Conservation (phyloP, 2,329 filamentous ascomycete genomes). For the Neonectria neomacrospora region DNA sequence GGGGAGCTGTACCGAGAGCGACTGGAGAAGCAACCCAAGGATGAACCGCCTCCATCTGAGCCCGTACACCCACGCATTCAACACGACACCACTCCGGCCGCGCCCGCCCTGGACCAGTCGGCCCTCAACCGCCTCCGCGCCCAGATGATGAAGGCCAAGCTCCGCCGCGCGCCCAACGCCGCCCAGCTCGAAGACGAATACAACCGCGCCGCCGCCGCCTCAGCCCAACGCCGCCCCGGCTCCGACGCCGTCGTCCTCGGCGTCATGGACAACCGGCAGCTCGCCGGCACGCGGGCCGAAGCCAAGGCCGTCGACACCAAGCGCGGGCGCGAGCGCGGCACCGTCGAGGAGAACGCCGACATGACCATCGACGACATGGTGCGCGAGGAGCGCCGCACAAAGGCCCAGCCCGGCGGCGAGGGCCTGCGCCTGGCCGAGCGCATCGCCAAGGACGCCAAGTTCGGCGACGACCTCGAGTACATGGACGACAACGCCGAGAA, state of each 20-base stretch:
- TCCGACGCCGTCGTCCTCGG: constrained; percentile 77
- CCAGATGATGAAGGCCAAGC: constrained; percentile 94
- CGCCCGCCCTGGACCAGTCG: constrained; percentile 74
- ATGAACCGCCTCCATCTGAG: constrained; percentile 37
- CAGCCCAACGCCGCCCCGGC: constrained; percentile 61
- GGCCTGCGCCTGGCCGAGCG: constrained; percentile 86
- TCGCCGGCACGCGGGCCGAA: constrained; percentile 79
- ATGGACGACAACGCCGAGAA: constrained; percentile 96
- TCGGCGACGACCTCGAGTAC: constrained; percentile 93
- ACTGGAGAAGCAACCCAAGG: constrained; percentile 66
- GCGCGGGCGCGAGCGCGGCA: constrained; percentile 83
- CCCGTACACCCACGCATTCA: constrained; percentile 66
- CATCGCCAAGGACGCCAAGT: constrained; percentile 93
- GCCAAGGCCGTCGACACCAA: constrained; percentile 82
- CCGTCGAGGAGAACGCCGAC: constrained; percentile 90
- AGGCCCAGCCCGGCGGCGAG: constrained; percentile 80
- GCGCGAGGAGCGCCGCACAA: constrained; percentile 88
- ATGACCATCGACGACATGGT: constrained; percentile 99
- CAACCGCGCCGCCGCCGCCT: constrained; percentile 75
- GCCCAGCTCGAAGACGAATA: constrained; percentile 85
- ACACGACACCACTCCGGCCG: constrained; percentile 49
- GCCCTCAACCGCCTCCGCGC: constrained; percentile 90
- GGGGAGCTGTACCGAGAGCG: constrained; percentile 88
- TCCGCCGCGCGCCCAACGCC: constrained; percentile 80
- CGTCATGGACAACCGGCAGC: constrained; percentile 88